Base-by-base conservation (phyloP, 306 rosid species). In the Luffa aegyptiaca region DNA sequence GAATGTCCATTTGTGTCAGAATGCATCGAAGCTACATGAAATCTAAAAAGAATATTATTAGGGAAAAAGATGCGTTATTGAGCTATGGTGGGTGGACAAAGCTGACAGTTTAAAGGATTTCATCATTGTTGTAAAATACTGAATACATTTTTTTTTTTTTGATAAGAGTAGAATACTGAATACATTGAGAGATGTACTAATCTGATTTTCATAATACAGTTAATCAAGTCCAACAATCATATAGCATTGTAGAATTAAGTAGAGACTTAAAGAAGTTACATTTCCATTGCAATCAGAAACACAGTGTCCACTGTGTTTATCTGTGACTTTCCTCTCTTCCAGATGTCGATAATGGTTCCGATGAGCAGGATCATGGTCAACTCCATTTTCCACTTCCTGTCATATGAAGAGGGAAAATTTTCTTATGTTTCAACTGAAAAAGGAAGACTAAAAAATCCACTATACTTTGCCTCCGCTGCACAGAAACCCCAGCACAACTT, bases 361-460 rank as follows among this genome's bases (percentile, higher is more conserved):
- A 62, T 75, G 52, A 59, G 79, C 65, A 70, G 88, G 79, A 45
- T 81, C 89, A 79, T 61, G 20, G 70, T 68, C 57, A 84, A 81
- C 85, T 78, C 85, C 97, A 83, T 72, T 70, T 56, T 80, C 80
- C 85, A 79, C 85, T 83, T 90, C 97, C 98, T 95, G 97, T 87
- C 79, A 91, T 89, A 86, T 83, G 84, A 89, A 86, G 88, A 64
- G 76, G 90, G 89, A 92, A 94, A 86, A 16, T 77, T 85, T 91
- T 88, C 94, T 89, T 84, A 84, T 83, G 84, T 83, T 84, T 89
- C 84, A 85, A 84, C 81, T 82, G 77, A 55, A 77, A 86, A 69
- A 88, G 81, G 80, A 84, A 80, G 78, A 81, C 53, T 21, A 84
- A 68, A 77, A 82, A 63, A 59, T 80, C 35, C 59, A 35, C 81